These are phyloP conservation scores for Dictyostelium brefeldianum DNA, from an alignment of 78 protist species.

Conservation along the genomic window DNA sequence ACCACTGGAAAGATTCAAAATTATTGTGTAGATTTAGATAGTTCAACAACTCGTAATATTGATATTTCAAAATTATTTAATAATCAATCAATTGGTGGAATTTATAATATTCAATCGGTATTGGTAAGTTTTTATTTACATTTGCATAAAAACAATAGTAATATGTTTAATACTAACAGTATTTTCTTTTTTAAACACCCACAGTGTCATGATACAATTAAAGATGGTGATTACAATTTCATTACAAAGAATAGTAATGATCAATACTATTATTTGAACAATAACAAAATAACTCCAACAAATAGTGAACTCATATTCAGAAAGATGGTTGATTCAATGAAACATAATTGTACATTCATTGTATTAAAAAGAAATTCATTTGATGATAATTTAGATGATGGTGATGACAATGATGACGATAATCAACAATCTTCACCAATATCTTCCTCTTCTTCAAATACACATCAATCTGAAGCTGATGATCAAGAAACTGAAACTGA, in stretches of 20 bases:
- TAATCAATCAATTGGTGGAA: background rate
- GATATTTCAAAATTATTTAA: background rate
- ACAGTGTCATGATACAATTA: background rate
- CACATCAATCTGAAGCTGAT: too few relatives aligned
- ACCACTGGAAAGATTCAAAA: too few relatives aligned
- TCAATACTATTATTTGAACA: background rate
- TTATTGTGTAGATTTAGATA: too few relatives aligned
- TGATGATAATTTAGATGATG: background rate
- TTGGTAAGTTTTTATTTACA: constrained; percentile 8
- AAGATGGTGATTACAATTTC: background rate
- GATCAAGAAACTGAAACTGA: too few relatives aligned
- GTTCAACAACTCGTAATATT: background rate
- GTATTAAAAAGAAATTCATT: background rate
- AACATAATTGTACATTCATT: background rate
- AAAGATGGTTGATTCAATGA: background rate
- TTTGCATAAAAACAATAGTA: too few relatives aligned
- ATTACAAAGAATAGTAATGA: background rate
- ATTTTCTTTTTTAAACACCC: background rate
- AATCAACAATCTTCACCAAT: background rate
- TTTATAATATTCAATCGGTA: constrained; percentile 7
- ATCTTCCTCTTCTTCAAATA: too few relatives aligned
- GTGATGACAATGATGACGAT: background rate
- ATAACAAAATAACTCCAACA: background rate
- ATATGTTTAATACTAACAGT: too few relatives aligned
- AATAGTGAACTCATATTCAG: background rate